Evolutionary conservation across 164 flowering plant species (phyloP), one percentile per base, ranked within the genome.

Genomic region (Vitis rotundifolia): DNA sequence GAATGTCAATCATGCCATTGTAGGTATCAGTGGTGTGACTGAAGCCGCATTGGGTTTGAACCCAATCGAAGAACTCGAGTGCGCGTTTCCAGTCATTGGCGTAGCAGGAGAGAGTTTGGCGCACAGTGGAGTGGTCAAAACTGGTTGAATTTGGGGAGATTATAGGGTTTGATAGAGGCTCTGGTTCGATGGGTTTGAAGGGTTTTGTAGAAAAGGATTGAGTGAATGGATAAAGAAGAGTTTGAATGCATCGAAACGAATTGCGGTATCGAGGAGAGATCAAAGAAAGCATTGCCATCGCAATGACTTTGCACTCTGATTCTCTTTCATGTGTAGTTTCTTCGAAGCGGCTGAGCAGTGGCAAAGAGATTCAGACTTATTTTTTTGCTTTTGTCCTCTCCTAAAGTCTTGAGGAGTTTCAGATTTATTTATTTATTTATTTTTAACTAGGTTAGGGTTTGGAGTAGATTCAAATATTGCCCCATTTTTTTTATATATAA

Each of bases 31-130:
- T 75, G 48, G 77, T 86, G 85, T 93, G 99, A 8, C 63, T 52
- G 74, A 87, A 89, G 9, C 68, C 69, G 68, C 62, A 62, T 9
- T 82, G 72, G 2, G 71, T 59, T 51, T 88, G 86, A 15, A 80
- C 87, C 99, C 99, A 95, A 52, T 85, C 81, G 87, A 92, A 93
- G 85, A 92, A 95, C 19, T 93, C 97, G 19, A 86, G 61, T 0
- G 96, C 96, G 0, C 84, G 76, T 61, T 79, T 85, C 90, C 93
- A 91, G 73, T 95, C 98, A 66, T 85, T 93, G 71, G 69, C 57
- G 72, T 88, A 93, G 67, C 82, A 82, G 22, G 83, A 66, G 62
- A 95, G 91, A 3, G 93, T 76, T 59, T 90, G 83, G 29, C 72
- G 64, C 0, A 92, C 85, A 2, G 89, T 72, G 59, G 61, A 49